These are phyloP conservation scores for Termitomyces sp. DNA, from an alignment of 768 basidiomycete species.

Conservation along the genomic window DNA sequence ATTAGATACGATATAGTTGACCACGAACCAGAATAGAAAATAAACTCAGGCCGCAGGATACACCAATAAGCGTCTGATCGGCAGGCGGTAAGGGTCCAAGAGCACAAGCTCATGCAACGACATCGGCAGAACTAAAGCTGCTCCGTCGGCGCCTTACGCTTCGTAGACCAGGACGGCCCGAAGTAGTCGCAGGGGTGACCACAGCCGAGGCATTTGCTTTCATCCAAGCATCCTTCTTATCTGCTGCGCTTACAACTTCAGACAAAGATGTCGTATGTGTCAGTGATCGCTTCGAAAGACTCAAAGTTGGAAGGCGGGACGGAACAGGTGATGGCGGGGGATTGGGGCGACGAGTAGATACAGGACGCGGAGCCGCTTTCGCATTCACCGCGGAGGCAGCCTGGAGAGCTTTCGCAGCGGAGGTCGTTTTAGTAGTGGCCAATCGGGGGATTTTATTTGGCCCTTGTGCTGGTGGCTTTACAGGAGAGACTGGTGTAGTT, in stretches of 20 bases:
- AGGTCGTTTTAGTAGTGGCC: constrained; percentile 49
- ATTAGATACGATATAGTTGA: constrained; percentile 16
- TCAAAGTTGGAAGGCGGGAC: constrained; percentile 75
- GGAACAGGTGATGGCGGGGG: constrained; percentile 65
- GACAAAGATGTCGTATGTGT: constrained; percentile 43
- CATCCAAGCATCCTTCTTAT: constrained; percentile 72
- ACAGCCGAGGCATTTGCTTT: constrained; percentile 67
- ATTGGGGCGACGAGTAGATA: constrained; percentile 32
- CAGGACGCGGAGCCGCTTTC: constrained; percentile 21
- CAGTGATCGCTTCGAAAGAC: constrained; percentile 51
- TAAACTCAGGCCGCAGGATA: background rate
- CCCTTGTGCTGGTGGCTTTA: constrained; percentile 45
- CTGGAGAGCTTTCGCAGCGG: constrained; percentile 44
- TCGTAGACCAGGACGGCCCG: constrained; percentile 71
- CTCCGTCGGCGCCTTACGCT: constrained; percentile 75
- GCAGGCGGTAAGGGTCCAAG: background rate
- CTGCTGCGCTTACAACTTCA: constrained; percentile 44
- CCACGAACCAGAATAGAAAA: constrained; percentile 12
- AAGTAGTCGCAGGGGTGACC: constrained; percentile 70
- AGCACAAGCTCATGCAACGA: constrained; percentile 56
- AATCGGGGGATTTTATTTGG: constrained; percentile 71
- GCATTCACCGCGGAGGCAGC: constrained; percentile 37
- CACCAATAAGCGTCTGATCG: constrained; percentile 7
- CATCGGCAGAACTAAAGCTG: constrained; percentile 86
- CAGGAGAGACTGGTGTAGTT: constrained; percentile 38